A percentile compares a stretch with the other conserved stretches of the same genome.
Conservation (phyloP, 805 yeast genomes). For the Lipomyces orientalis region DNA sequence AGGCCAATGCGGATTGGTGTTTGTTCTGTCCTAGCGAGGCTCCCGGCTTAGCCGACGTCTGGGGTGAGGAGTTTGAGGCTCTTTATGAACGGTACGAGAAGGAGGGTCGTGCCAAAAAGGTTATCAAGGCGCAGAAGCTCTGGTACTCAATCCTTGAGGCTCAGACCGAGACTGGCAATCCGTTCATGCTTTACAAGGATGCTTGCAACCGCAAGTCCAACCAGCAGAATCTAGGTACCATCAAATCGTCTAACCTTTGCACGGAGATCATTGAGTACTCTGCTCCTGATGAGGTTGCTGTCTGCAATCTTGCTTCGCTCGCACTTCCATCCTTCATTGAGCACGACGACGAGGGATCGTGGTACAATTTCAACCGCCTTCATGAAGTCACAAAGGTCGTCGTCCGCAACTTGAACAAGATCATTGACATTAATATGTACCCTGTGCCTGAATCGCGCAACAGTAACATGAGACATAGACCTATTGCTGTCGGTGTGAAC, state of each 20-base stretch:
- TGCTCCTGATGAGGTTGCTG: slow-evolving; percentile 91
- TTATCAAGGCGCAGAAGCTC: slow-evolving; percentile 82
- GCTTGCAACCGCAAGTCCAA: slow-evolving; percentile 85
- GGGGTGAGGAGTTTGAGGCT: slow-evolving; percentile 80
- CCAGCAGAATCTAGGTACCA: slow-evolving; percentile 89
- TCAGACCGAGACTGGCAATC: slow-evolving; percentile 96
- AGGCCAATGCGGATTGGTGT: slow-evolving; percentile 80
- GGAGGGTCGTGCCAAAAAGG: slow-evolving; percentile 66
- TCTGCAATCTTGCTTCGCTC: slow-evolving; percentile 90
- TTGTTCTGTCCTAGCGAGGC: slow-evolving; percentile 88
- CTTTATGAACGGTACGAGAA: slow-evolving; percentile 75
- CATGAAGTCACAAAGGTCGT: slow-evolving; percentile 80
- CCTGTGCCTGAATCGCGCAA: slow-evolving; percentile 77
- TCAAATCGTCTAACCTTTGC: slow-evolving; percentile 91
- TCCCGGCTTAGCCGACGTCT: slow-evolving; percentile 80
- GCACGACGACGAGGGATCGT: slow-evolving; percentile 53
- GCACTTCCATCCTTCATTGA: slow-evolving; percentile 82
- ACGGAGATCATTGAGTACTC: slow-evolving; percentile 94
- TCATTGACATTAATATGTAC: slow-evolving; percentile 84
- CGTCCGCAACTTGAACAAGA: slow-evolving; percentile 74
- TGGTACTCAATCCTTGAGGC: slow-evolving; percentile 91
- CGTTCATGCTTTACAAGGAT: slow-evolving; percentile 93
- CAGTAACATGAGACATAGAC: slow-evolving; percentile 85
- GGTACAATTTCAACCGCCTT: slow-evolving; percentile 73
- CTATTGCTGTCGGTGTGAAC: slow-evolving; percentile 97